Evolutionary conservation across 441 rosid genomes (phyloP), one percentile per base, ranked within the genome.

Genomic region (Bruguiera hainesii): DNA sequence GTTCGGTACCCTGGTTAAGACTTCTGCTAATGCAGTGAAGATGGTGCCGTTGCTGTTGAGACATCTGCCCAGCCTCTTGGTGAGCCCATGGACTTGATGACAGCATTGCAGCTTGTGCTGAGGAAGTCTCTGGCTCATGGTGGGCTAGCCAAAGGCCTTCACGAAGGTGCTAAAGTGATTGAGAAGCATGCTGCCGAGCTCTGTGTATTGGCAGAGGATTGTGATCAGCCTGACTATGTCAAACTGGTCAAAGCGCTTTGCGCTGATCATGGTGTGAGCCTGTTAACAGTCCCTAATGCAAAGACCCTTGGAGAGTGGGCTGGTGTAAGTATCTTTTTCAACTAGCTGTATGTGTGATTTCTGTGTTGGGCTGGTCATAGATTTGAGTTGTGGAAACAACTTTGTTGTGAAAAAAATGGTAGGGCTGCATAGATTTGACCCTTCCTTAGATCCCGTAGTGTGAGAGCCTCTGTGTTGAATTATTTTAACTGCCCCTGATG

Each of bases 221-320:
- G 98, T 65, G 81, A 93, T 79, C 96, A 90, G 65, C 89, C 97
- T 64, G 97, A 91, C 66, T 91, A 89, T 57, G 81, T 90, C 39
- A 87, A 93, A 75, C 82, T 93, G 71, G 97, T 91, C 5, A 93
- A 91, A 71, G 93, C 88, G n/a, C 96, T 93, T 26, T 93, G 98
- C 28, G 87, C 82, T 59, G 96, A 91, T 61, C 97, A 88, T 78
- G 80, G 79, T 20, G 85, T 88, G 18, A 80, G 79, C 62, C 69
- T 93, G 74, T 65, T 93, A 56, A 82, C 83, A 0, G 96, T 87
- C 26, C 97, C 96, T 18, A 86, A 88, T 78, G 91, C 97, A 28
- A 89, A 91, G 76, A 80, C 95, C 51, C 97, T 91, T 0, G 98
- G 98, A 29, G 97, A 94, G 71, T 94, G 98, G 98, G 97, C 96